Conservation (phyloP, 2,329 filamentous ascomycete species). For the Sarocladium kiliense region DNA sequence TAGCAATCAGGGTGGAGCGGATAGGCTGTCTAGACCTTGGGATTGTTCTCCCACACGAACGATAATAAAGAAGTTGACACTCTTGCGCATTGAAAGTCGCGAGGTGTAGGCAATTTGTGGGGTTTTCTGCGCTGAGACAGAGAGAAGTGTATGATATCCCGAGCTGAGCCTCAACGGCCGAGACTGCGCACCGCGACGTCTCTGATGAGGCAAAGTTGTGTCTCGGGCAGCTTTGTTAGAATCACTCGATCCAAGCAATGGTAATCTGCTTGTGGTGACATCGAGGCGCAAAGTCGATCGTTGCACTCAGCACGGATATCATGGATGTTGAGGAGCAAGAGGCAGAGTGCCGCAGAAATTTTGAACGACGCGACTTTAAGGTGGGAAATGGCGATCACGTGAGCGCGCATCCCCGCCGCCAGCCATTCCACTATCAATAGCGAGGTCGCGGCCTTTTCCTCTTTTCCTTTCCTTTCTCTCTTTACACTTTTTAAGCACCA, state of each 20-base stretch:
- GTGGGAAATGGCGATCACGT: neutral
- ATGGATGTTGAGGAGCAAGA: neutral
- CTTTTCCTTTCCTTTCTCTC: constrained; percentile 17
- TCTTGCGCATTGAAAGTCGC: constrained; percentile 50
- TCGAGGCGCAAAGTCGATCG: neutral
- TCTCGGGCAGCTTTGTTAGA: neutral
- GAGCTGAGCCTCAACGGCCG: neutral
- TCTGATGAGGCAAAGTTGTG: neutral
- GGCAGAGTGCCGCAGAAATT: neutral
- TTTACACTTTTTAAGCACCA: constrained; percentile 48
- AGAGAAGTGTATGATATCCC: neutral
- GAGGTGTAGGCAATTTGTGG: constrained; percentile 60
- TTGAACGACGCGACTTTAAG: neutral
- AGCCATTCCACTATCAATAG: neutral
- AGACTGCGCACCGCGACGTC: neutral
- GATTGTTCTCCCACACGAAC: constrained; percentile 59
- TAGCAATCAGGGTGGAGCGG: constrained; percentile 60
- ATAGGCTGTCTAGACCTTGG: constrained; percentile 63
- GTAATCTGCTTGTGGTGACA: neutral
- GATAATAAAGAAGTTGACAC: constrained; percentile 51
- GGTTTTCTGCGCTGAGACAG: constrained; percentile 18
- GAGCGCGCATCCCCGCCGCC: neutral
- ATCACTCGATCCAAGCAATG: neutral
- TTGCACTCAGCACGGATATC: neutral
- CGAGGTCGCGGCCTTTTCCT: constrained; percentile 11